Conservation (phyloP, 1,284 basidiomycete species). For the Naganishia sp. region DNA sequence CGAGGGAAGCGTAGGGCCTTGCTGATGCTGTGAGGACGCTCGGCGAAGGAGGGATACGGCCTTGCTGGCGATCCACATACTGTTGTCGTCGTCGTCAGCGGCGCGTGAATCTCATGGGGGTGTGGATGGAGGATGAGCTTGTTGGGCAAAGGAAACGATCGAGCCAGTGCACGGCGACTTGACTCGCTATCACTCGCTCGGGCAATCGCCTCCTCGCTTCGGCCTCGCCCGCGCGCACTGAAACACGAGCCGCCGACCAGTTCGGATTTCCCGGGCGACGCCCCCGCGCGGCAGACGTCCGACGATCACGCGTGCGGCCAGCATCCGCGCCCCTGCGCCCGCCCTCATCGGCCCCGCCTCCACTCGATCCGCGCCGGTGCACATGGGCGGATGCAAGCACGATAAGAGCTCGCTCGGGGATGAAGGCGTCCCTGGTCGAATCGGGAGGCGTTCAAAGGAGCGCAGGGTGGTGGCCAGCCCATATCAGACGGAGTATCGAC, state of each 20-base stretch:
- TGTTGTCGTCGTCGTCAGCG: neutral
- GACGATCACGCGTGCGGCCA: neutral
- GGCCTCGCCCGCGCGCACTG: neutral
- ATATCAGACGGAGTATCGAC: too few relatives aligned
- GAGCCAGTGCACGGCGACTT: too few relatives aligned
- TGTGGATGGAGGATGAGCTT: too few relatives aligned
- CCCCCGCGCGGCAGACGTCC: too few relatives aligned
- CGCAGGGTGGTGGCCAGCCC: too few relatives aligned
- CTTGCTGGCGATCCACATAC: conserved; percentile 22
- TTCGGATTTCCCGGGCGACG: too few relatives aligned
- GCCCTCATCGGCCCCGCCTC: neutral
- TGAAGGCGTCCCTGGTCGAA: conserved; percentile 1
- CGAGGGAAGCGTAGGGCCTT: too few relatives aligned
- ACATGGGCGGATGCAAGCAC: conserved; percentile 15
- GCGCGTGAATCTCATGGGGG: too few relatives aligned
- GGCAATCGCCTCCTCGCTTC: neutral
- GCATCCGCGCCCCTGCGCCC: neutral
- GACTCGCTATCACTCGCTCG: too few relatives aligned
- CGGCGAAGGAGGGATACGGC: conserved; percentile 8
- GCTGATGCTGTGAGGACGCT: conserved; percentile 1
- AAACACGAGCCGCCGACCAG: neutral
- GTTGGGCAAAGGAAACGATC: too few relatives aligned
- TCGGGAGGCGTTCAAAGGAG: neutral
- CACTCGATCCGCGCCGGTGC: neutral
- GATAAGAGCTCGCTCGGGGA: conserved; percentile 1